Base-by-base conservation (phyloP, 106 monocot genomes). In the Iris macrosiphon region DNA sequence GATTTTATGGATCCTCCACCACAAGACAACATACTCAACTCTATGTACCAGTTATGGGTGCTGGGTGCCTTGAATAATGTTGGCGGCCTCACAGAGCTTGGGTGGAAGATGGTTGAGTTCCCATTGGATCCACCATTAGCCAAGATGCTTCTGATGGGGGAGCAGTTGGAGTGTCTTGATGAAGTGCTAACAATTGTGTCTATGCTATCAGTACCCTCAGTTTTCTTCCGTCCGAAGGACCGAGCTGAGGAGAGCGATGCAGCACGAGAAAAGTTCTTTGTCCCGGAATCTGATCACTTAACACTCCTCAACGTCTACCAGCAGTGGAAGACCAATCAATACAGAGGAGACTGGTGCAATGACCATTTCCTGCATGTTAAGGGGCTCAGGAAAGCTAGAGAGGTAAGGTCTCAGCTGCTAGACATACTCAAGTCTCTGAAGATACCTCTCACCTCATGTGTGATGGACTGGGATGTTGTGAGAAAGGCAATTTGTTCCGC, bases 1-100 rank as follows among this genome's bases (percentile, higher is more conserved):
- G 96, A 96, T 43, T 96, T 96, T 55, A 96, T 96, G 96, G 96
- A 96, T 35, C 89, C 89, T 1, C 96, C 96, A 17, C 90, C 95
- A 21, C 89, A 90, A 54, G 96, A 90, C 46, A 96, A 96, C 57
- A 95, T 96, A 23, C 89, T 90, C 28, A 96, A 90, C 41, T 96
- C 96, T 15, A 96, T 96, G 90, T 89, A 90, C 47, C 96, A 96
- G 69, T 74, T 96, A 1, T 90, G 89, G 96, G 96, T 90, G 7
- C 60, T 96, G 50, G 96, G 90, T n/a, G 96, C 96, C 3, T 65
- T 96, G 42, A 90, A 86, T 60, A 90, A 96, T 77, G 85, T 82
- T 17, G 95, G 89, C 0, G 32, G 71, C 30, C 82, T 96, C 5
- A 87, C 96, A 7, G 80, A 75, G 18, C 62, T 96, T n/a, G 96